phyloP scores from a whole-genome alignment of 2,329 filamentous ascomycete species.

The Botrytis cinerea region DNA sequence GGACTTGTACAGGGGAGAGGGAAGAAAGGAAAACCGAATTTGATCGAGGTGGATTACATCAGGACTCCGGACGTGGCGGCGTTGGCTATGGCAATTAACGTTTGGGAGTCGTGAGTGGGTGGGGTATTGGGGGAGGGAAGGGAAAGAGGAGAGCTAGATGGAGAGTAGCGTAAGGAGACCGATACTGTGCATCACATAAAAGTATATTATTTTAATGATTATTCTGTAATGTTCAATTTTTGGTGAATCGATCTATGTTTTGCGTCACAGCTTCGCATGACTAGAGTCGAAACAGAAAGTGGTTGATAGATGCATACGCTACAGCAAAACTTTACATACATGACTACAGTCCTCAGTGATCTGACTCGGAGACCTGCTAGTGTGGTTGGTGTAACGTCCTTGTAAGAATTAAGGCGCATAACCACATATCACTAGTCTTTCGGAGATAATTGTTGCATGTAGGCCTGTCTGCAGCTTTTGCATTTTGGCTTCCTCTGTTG shows the following conservation, averaged over 20 bases:
- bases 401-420: not conserved
- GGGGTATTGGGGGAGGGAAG: not conserved
- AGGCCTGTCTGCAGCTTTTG: not conserved
- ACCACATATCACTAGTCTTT: not conserved
- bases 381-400: not conserved
- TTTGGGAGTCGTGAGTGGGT: not conserved
- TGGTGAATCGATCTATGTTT: not conserved
- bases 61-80: not conserved
- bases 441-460: not conserved
- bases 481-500: not conserved
- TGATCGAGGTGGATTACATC: slow-evolving; percentile 11
- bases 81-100: slow-evolving; percentile 11
- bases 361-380: not conserved
- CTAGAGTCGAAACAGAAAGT: not conserved
- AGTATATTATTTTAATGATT: not conserved
- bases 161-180: not conserved
- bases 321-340: not conserved
- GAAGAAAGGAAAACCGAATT: not conserved
- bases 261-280: not conserved
- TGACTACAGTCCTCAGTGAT: not conserved
- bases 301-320: not conserved
- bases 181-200: not conserved
- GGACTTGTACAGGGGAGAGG: not conserved
- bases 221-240: not conserved
- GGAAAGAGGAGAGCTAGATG: not conserved